A percentile compares a stretch with the other conserved stretches of the same genome.
Evolutionary conservation across 2,329 filamentous ascomycete species (phyloP).

Genomic region (Sporothrix inflata): DNA sequence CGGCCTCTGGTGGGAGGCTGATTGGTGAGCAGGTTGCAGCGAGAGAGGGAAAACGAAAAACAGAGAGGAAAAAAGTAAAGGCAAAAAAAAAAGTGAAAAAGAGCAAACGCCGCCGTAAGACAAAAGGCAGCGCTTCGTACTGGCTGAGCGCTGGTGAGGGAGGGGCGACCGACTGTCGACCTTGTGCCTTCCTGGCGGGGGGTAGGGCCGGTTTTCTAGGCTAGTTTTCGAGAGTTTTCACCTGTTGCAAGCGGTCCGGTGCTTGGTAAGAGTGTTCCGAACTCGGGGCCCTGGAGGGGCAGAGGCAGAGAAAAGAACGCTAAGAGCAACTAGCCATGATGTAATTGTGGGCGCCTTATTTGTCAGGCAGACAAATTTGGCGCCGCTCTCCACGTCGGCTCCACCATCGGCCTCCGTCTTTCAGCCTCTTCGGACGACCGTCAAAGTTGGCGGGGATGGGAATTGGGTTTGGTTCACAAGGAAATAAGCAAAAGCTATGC

Average conservation of each 20-base stretch:
- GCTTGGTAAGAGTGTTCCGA: conserved; percentile 30
- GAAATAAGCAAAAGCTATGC: no score
- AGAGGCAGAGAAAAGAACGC: background rate
- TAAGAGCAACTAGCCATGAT: background rate
- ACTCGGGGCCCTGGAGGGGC: conserved; percentile 28
- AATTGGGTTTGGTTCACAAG: no score
- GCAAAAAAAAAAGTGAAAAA: conserved; percentile 13
- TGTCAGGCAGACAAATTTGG: background rate
- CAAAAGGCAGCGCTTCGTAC: conserved; percentile 25
- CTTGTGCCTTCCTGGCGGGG: background rate
- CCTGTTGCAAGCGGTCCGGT: background rate
- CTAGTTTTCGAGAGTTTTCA: background rate
- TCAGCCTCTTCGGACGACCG: conserved; percentile 1
- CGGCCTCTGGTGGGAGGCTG: conserved; percentile 29
- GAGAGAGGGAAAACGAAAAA: background rate
- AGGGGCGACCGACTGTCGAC: conserved; percentile 7
- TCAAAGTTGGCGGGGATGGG: no score
- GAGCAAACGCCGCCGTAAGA: conserved; percentile 21
- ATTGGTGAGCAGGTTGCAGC: conserved; percentile 33
- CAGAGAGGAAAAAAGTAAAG: background rate
- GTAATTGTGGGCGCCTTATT: conserved; percentile 18
- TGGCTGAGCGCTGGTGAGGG: conserved; percentile 18
- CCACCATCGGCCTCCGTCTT: background rate
- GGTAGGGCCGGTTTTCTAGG: background rate
- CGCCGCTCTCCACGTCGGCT: background rate